Evolutionary conservation across 805 yeast species (phyloP), one percentile per base, ranked within the genome.

Genomic region (Ogataea philodendri): DNA sequence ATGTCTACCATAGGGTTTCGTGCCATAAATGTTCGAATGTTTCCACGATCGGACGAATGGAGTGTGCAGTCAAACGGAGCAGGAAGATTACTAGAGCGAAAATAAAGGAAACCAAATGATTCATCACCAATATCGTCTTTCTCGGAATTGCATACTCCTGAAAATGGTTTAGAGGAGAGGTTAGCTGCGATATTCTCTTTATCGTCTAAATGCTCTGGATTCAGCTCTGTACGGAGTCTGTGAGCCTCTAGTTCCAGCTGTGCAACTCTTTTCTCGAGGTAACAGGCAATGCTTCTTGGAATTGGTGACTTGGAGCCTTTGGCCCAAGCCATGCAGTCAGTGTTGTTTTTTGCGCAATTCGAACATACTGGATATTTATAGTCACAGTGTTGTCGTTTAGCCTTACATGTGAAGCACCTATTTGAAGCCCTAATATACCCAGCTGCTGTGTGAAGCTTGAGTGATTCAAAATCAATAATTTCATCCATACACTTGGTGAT

Each of bases 1-100:
- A 44, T 18, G 23, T 44, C 48, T 9, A 44, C 48, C 7, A 44
- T 44, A 2, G 48, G 42, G 19, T 44, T 39, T 10, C 37, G 30
- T 20, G 32, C 26, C n/a, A 44, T 24, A 26, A 37, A 41, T 13
- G 15, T 10, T 7, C 34, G 32, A 31, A 41, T 24, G 22, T 31
- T 38, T 21, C 41, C 41, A 20, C 42, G 35, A 18, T 41, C 38
- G 13, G 28, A 10, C 11, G 14, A 15, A 13, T 33, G 32, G 11
- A 41, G 27, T 37, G 25, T 26, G 24, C 25, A 21, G 23, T 44
- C 48, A 25, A 44, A 44, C 20, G 48, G 48, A 9, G 42, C 25
- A 9, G 48, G 48, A 15, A 44, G 32, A 29, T 36, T 31, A 22
- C 36, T 37, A 4, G 48, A 33, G 3, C 38, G 26, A 26, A 44